Base-by-base conservation (phyloP, 495 filamentous ascomycete species). In the Aspergillus cavernicola region DNA sequence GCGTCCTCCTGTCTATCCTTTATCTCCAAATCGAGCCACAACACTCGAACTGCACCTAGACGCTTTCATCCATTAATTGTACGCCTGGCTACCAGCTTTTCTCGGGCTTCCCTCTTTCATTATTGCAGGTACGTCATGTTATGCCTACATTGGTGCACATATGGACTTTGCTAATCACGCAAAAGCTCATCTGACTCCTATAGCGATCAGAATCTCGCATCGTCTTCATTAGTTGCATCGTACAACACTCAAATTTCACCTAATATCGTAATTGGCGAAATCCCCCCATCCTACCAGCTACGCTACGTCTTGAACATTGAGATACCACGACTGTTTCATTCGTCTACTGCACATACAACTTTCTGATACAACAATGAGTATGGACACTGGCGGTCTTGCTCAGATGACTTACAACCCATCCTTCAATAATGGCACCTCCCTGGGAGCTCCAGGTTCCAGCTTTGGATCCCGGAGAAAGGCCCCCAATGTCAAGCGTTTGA, bases 331-430 rank as follows among this genome's bases (percentile, higher is more conserved):
- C 54, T 59, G 50, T 52, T 49, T 52, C 55, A 39, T 59, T 53
- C 53, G 49, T 58, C 55, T 54, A 29, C 66, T 70, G 67, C 71
- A 72, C 69, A 74, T 75, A 71, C 73, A 70, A 39, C 49, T 52
- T 50, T 56, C 50, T 36, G 44, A 57, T 59, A 58, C 37, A 61
- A 50, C 50, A 33, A 55, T 50, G 88, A 90, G 87, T 80, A 93
- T 96, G 84, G 87, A 96, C 91, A 84, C 92, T 82, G 93, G 92
- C 82, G 90, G 91, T 91, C 89, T 96, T 80, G 87, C 92, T 91
- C 93, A 96, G 80, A 97, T 98, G 95, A 87, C 89, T 71, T 95
- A 92, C 81, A 86, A 88, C 75, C 86, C 76, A 60, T 76, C 82
- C 65, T 79, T 81, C 69, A 76, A 80, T 69, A 79, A 80, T 74